Evolutionary conservation across 768 basidiomycete species (phyloP), one percentile per base, ranked within the genome.

Genomic region (Lyophyllum semitale): DNA sequence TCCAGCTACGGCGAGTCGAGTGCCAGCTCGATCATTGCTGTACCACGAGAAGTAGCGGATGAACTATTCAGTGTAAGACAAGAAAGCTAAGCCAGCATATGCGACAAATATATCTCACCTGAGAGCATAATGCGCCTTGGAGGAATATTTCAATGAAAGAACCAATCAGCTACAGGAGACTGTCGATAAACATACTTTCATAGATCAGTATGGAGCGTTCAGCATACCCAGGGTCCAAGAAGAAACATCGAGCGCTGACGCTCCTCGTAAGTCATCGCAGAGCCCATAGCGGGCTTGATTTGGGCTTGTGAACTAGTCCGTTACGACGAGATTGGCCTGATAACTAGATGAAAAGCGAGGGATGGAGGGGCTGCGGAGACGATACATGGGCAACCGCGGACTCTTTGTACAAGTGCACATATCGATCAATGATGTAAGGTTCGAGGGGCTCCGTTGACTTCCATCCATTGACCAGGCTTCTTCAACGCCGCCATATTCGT

Each of bases 161-260:
- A 12, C 72, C 72, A 20, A 71, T 53, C 2, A 73, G 59, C 71
- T 73, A 43, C 9, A 8, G n/a, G n/a, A 35, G 6, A 17, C 50
- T 9, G 30, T 20, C 25, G 25, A 9, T 38, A 38, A 38, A 38
- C 7, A 4, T 18, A n/a, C 17, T 9, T 6, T 5, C 37, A n/a
- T 38, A 5, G 37, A 38, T 18, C 11, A 11, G n/a, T 40, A 18
- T 32, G 18, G 23, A 49, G 46, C 41, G 32, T 15, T 8, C 5
- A 25, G 51, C 68, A 32, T 20, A 68, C 71, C 71, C 71, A 73
- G 47, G 71, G 71, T 23, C 70, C 71, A 2, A 73, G 60, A 26
- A 71, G 57, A 53, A 61, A 68, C 25, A 55, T 60, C 22, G 64
- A 65, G 43, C 61, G 52, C 33, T 63, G 57, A 8, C 55, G 58